phyloP scores from a whole-genome alignment of 371 early-diverging fungal species.

The Blakeslea trispora region DNA sequence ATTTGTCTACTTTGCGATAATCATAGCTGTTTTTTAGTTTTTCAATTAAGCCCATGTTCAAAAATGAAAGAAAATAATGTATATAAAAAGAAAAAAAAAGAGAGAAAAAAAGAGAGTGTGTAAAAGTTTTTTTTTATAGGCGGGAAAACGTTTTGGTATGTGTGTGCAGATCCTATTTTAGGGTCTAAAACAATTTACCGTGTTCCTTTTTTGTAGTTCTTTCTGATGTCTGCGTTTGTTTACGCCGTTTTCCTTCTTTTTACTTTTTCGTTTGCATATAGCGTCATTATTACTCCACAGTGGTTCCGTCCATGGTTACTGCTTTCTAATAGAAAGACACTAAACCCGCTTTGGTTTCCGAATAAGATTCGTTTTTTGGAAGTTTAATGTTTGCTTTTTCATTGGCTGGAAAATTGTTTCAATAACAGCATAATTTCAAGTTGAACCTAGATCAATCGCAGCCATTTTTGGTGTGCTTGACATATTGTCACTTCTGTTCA shows the following conservation, averaged over 20 bases:
- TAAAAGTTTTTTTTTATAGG: background rate
- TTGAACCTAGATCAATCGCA: too few relatives aligned
- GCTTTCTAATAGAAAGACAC: too few relatives aligned
- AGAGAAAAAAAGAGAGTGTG: constrained; percentile 7
- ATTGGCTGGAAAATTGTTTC: too few relatives aligned
- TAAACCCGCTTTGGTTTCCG: too few relatives aligned
- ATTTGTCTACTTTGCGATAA: constrained; percentile 42
- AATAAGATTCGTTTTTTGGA: too few relatives aligned
- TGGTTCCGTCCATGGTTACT: too few relatives aligned
- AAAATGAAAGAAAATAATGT: background rate
- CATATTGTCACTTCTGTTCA: too few relatives aligned
- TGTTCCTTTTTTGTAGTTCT: background rate
- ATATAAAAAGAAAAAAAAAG: background rate
- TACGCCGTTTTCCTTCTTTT: background rate
- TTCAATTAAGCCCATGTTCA: constrained; percentile 41
- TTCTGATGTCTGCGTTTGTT: background rate
- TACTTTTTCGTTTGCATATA: too few relatives aligned
- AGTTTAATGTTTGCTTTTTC: too few relatives aligned
- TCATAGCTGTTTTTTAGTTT: constrained; percentile 36
- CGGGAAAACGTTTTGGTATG: constrained; percentile 7
- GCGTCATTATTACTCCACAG: too few relatives aligned
- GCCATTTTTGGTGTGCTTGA: too few relatives aligned
- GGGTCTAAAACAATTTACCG: background rate
- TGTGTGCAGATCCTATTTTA: constrained; percentile 1
- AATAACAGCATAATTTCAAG: too few relatives aligned